Percentiles rank a stretch among this genome's conserved stretches.
These are phyloP conservation scores for Kluyveromyces dobzhanskii DNA, from an alignment of 805 yeast species.

Conservation along the genomic window DNA sequence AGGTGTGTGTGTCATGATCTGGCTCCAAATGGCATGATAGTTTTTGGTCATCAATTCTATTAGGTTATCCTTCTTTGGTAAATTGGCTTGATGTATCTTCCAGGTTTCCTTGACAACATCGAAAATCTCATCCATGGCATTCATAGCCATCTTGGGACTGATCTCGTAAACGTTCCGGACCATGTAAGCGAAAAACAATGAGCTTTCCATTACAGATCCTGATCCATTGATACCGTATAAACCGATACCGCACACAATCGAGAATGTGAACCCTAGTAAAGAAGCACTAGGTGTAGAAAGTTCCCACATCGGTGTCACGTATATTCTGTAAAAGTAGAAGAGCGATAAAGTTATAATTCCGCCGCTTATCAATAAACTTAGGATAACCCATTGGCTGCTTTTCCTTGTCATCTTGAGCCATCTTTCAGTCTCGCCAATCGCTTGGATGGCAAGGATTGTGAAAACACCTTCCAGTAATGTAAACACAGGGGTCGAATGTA, in stretches of 20 bases:
- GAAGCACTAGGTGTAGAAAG: slow-evolving; percentile 72
- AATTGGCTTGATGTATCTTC: slow-evolving; percentile 27
- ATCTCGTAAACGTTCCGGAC: slow-evolving; percentile 90
- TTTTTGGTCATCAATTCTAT: slow-evolving; percentile 22
- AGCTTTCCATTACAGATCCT: slow-evolving; percentile 88
- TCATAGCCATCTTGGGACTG: slow-evolving; percentile 74
- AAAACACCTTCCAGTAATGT: slow-evolving; percentile 91
- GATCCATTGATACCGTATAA: slow-evolving; percentile 71
- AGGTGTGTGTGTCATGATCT: slow-evolving; percentile 17
- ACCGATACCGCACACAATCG: slow-evolving; percentile 66
- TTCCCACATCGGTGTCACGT: slow-evolving; percentile 64
- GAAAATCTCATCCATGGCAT: slow-evolving; percentile 36
- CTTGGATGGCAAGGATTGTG: slow-evolving; percentile 83
- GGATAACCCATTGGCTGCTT: slow-evolving; percentile 74
- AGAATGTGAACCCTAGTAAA: slow-evolving; percentile 75
- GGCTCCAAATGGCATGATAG: slow-evolving; percentile 22
- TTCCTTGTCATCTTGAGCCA: slow-evolving; percentile 47
- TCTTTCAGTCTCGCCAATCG: slow-evolving; percentile 73
- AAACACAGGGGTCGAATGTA: slow-evolving; percentile 82
- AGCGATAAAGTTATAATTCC: slow-evolving; percentile 66
- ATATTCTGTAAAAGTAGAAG: slow-evolving; percentile 76
- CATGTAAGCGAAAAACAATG: slow-evolving; percentile 79
- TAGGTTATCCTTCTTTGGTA: slow-evolving; percentile 29
- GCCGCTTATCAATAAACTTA: slow-evolving; percentile 63
- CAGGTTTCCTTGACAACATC: slow-evolving; percentile 32